Conservation (phyloP, 371 early-diverging fungal species). For the Homolaphlyctis polyrhiza region DNA sequence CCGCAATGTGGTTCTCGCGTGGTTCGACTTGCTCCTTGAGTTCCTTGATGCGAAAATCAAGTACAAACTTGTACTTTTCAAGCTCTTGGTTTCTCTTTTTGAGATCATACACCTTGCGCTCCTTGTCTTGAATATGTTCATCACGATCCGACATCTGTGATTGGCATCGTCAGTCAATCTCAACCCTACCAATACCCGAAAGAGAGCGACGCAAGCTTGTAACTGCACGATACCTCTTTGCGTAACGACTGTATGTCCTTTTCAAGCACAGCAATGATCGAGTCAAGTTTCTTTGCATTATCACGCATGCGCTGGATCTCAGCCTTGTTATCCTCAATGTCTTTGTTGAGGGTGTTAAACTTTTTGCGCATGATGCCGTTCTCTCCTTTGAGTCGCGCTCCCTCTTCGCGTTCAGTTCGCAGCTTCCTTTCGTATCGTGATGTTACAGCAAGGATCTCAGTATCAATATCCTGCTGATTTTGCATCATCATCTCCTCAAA, state of each 20-base stretch:
- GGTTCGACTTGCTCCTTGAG: conserved; percentile 54
- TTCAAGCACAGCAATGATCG: conserved; percentile 44
- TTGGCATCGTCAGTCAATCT: neutral
- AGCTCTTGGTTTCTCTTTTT: conserved; percentile 58
- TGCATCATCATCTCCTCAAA: conserved; percentile 43
- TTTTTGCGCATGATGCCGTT: conserved; percentile 60
- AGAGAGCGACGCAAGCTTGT: neutral
- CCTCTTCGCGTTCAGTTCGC: conserved; percentile 43
- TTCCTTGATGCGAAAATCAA: conserved; percentile 52
- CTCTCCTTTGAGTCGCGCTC: conserved; percentile 51
- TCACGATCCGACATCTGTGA: conserved; percentile 47
- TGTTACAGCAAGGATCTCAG: conserved; percentile 33
- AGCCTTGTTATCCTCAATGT: conserved; percentile 52
- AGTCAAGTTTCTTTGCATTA: conserved; percentile 43
- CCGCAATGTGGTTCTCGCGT: conserved; percentile 41
- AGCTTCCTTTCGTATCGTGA: conserved; percentile 42
- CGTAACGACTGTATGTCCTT: conserved; percentile 44
- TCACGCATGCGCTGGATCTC: conserved; percentile 41
- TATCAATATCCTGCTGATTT: conserved; percentile 43
- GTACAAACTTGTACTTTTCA: conserved; percentile 56
- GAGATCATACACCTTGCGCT: conserved; percentile 49
- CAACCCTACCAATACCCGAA: neutral
- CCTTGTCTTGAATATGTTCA: conserved; percentile 53
- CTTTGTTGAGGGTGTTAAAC: conserved; percentile 55
- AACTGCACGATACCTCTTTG: conserved; percentile 41